These are phyloP conservation scores for Ocimum tenuiflorum DNA, from an alignment of 257 asterid species.

Conservation along the genomic window DNA sequence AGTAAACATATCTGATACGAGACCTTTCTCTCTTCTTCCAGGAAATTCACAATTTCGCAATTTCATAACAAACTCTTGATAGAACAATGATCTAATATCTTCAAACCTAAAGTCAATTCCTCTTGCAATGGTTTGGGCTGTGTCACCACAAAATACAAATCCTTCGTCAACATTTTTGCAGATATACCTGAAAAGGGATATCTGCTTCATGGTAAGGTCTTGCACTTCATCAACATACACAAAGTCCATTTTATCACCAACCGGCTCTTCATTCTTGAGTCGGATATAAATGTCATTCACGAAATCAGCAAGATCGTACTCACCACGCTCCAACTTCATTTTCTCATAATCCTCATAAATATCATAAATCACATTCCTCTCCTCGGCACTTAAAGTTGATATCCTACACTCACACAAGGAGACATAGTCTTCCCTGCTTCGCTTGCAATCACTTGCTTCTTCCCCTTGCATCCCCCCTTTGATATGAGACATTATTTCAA, in stretches of 20 bases:
- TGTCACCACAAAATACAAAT: slow-evolving; percentile 58
- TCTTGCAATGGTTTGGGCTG: slow-evolving; percentile 64
- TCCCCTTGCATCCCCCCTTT: slow-evolving; percentile 49
- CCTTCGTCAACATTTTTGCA: slow-evolving; percentile 59
- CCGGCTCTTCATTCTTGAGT: slow-evolving; percentile 24
- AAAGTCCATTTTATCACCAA: slow-evolving; percentile 60
- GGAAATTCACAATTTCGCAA: slow-evolving; percentile 8
- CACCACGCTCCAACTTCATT: slow-evolving; percentile 42
- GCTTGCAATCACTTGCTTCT: slow-evolving; percentile 26
- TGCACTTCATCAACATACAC: slow-evolving; percentile 73
- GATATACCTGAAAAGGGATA: slow-evolving; percentile 46
- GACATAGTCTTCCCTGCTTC: slow-evolving; percentile 31
- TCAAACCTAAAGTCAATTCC: slow-evolving; percentile 63
- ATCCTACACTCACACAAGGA: slow-evolving; percentile 34
- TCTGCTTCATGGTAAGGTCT: slow-evolving; percentile 56
- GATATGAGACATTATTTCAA: slow-evolving; percentile 56
- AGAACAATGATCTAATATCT: slow-evolving; percentile 55
- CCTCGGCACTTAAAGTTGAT: slow-evolving; percentile 35
- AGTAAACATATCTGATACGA: slow-evolving; percentile 33
- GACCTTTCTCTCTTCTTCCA: slow-evolving; percentile 40
- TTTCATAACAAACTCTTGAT: slow-evolving; percentile 39
- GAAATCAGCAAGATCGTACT: slow-evolving; percentile 62
- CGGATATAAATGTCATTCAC: slow-evolving; percentile 51
- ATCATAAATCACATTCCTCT: slow-evolving; percentile 36
- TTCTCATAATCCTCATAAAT: slow-evolving; percentile 56